These are phyloP conservation scores for Salvia hispanica DNA, from an alignment of 257 asterid genomes.

Conservation along the genomic window DNA sequence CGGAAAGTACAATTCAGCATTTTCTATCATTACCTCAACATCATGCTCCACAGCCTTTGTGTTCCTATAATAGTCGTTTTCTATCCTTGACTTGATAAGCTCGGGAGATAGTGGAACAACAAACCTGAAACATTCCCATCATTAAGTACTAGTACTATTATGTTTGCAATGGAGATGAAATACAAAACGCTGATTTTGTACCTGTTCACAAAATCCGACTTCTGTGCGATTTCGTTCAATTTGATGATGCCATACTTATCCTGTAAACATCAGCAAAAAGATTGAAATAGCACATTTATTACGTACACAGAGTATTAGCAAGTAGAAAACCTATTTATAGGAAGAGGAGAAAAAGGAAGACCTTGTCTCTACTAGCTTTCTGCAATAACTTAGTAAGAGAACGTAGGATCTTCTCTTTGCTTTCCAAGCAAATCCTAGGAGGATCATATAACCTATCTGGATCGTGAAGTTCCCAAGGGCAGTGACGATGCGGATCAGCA, in stretches of 20 bases:
- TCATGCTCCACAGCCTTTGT: slow-evolving; percentile 67
- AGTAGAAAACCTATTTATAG: slow-evolving; percentile 12
- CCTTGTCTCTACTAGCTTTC: slow-evolving; percentile 63
- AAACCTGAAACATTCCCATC: slow-evolving; percentile 57
- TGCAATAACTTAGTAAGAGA: slow-evolving; percentile 47
- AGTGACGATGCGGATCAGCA: slow-evolving; percentile 45
- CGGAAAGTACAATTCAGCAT: slow-evolving; percentile 60
- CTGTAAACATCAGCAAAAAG: slow-evolving; percentile 51
- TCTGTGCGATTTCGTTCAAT: slow-evolving; percentile 63
- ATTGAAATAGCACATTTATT: slow-evolving; percentile 19
- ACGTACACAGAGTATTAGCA: neutral
- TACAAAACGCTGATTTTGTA: slow-evolving; percentile 23
- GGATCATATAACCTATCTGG: slow-evolving; percentile 55
- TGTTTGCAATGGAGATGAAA: neutral
- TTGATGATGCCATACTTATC: slow-evolving; percentile 65
- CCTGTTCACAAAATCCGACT: slow-evolving; percentile 79
- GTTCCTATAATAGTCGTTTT: slow-evolving; percentile 66
- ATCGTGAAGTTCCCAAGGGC: slow-evolving; percentile 96
- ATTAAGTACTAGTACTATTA: slow-evolving; percentile 6
- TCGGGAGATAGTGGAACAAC: slow-evolving; percentile 81
- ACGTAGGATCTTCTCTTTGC: slow-evolving; percentile 45
- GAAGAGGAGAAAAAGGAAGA: slow-evolving; percentile 30
- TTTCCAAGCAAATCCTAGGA: slow-evolving; percentile 47
- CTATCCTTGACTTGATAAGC: slow-evolving; percentile 66
- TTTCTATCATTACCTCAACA: slow-evolving; percentile 57